Percentiles rank a stretch among this genome's conserved stretches.
These are phyloP conservation scores for Diaporthe ampelina DNA, from an alignment of 2,329 filamentous ascomycete species.

Conservation along the genomic window DNA sequence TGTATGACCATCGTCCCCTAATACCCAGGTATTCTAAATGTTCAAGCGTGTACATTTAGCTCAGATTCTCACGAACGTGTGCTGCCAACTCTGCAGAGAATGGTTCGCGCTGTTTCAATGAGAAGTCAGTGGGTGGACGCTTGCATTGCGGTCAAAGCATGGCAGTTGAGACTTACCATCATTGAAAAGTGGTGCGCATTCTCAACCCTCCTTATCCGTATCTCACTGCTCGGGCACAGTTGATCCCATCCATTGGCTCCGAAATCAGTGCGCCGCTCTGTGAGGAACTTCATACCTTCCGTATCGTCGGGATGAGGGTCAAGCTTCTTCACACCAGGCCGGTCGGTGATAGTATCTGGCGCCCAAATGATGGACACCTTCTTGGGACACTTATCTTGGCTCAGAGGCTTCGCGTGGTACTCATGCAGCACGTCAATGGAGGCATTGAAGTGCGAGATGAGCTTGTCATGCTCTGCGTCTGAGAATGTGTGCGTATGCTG, in stretches of 20 bases:
- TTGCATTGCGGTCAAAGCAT: accelerated
- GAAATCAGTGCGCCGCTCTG: constrained; percentile 23
- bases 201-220: background rate
- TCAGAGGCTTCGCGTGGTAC: constrained; percentile 15
- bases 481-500: constrained; percentile 17
- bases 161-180: constrained; percentile 16
- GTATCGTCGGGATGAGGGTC: constrained; percentile 23
- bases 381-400: background rate
- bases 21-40: background rate
- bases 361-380: constrained; percentile 33
- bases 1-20: background rate
- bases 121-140: background rate
- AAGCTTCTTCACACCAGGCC: constrained; percentile 14
- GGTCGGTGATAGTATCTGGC: constrained; percentile 28
- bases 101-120: background rate
- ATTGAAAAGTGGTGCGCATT: constrained; percentile 32
- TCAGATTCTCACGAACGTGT: constrained; percentile 2
- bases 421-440: constrained; percentile 29
- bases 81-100: constrained; percentile 20
- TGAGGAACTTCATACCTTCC: constrained; percentile 33
- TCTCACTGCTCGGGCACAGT: constrained; percentile 10
- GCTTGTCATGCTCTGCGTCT: constrained; percentile 22
- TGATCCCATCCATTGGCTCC: constrained; percentile 26
- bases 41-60: background rate
- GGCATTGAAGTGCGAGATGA: constrained; percentile 30